phyloP scores from a whole-genome alignment of 2,329 filamentous ascomycete genomes.

The Sphaerostilbella broomeana region DNA sequence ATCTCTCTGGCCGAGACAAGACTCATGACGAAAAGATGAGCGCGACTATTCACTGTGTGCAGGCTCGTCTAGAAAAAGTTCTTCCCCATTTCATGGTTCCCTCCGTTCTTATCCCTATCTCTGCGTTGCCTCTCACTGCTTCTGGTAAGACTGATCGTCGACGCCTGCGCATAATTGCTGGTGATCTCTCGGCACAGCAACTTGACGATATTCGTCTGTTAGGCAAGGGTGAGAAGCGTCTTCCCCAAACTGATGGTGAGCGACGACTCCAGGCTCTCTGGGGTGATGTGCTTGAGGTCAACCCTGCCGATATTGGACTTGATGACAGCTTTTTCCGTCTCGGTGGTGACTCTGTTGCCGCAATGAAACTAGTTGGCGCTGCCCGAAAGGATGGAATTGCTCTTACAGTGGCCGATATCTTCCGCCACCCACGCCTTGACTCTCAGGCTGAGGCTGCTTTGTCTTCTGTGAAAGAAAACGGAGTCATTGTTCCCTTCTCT shows the following conservation, averaged over 20 bases:
- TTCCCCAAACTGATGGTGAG: no score
- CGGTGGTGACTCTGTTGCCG: constrained; percentile 32
- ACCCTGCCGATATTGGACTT: background rate
- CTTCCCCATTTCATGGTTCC: constrained; percentile 18
- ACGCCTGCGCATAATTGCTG: background rate
- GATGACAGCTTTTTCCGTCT: constrained; percentile 23
- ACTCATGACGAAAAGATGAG: no score
- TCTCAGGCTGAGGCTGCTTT: no score
- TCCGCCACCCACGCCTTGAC: no score
- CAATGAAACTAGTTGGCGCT: constrained; percentile 12
- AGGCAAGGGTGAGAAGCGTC: no score
- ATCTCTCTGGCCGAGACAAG: no score
- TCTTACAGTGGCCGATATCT: no score
- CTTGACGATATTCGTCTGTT: background rate
- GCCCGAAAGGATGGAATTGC: constrained; percentile 20
- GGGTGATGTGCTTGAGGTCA: background rate
- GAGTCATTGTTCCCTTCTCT: no score
- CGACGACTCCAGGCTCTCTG: background rate
- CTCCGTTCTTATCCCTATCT: constrained; percentile 12
- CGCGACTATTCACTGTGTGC: background rate
- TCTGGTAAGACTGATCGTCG: constrained; percentile 16
- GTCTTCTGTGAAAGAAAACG: no score
- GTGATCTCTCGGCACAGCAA: background rate
- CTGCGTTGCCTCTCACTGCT: constrained; percentile 11
- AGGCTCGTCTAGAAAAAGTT: background rate